Evolutionary conservation across 345 rosid species (phyloP).

Genomic region (Brassica carinata): DNA sequence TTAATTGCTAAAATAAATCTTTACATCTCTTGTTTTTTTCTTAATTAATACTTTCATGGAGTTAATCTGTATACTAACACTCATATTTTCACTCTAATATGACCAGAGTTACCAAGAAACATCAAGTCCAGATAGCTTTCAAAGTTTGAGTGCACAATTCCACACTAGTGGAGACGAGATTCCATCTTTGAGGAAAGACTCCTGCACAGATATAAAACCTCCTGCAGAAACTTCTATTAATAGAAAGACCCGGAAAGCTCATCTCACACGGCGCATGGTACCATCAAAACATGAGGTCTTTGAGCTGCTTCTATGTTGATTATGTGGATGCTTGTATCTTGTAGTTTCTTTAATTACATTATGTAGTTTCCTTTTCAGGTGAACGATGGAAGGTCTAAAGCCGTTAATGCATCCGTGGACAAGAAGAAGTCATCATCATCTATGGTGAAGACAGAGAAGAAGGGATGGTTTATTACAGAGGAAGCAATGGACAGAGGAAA

Average conservation of each 20-base stretch:
- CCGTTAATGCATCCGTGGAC: background rate
- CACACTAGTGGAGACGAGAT: background rate
- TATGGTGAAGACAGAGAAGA: constrained; percentile 24
- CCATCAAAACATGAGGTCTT: background rate
- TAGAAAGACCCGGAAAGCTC: background rate
- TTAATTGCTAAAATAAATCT: too few relatives aligned
- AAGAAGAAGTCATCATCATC: background rate
- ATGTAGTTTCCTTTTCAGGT: constrained; percentile 17
- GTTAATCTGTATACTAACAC: background rate
- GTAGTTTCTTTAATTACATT: background rate
- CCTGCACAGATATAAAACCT: background rate
- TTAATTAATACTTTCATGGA: background rate
- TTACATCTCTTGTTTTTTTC: too few relatives aligned
- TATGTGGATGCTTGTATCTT: background rate
- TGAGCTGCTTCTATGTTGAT: background rate
- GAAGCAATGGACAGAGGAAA: constrained; percentile 8
- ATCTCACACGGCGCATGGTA: background rate
- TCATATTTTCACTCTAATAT: background rate
- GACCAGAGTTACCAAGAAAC: constrained; percentile 29
- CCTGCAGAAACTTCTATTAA: background rate
- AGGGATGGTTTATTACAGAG: constrained; percentile 3
- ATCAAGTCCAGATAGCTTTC: constrained; percentile 21
- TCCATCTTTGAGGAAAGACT: background rate
- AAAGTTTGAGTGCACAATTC: constrained; percentile 3
- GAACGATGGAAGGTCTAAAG: background rate